Evolutionary conservation across 202 grass and related monocot species (phyloP), one percentile per base, ranked within the genome.

Genomic region (Musa balbisiana): DNA sequence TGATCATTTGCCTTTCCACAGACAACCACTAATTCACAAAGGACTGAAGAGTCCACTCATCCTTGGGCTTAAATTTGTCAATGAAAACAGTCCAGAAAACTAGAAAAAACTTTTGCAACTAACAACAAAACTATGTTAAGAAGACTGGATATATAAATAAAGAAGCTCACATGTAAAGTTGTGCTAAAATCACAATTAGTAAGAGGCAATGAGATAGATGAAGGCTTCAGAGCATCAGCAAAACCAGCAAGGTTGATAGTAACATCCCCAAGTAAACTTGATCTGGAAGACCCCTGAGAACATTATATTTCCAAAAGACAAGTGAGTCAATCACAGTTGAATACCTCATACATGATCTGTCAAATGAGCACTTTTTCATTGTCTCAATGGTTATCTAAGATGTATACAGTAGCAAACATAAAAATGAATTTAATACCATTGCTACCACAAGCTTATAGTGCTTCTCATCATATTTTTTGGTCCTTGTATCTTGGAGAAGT

Each of bases 161-260:
- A 76, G 12, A 80, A 70, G 9, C 77, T 78, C 87, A 99, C 95
- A 87, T 95, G 89, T 81, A 99, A 90, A 80, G 88, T 62, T 78
- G 85, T 87, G 53, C 95, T 89, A 64, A 52, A 92, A 74, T 99
- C 91, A 64, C 91, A 99, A 76, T 85, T 87, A 84, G 73, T 82
- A 82, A 99, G 91, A 87, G 95, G 95, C 56, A 99, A 77, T 80
- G 85, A 69, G 49, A 94, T 82, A 88, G 91, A 91, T 24, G 80
- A 74, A 51, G 91, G 95, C 79, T 90, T 99, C 64, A 94, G 33
- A 21, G 95, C 95, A 94, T 94, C 95, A 69, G 87, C 87, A 63
- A 99, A 99, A 67, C 95, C 89, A 0, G 91, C 91, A 86, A 99
- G 85, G 90, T 99, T 99, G 68, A 99, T 80, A 83, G 92, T 89